Percentiles rank a stretch among this genome's conserved stretches.
phyloP scores from a whole-genome alignment of 2,329 filamentous ascomycete genomes.

The Penicillium frequentans region DNA sequence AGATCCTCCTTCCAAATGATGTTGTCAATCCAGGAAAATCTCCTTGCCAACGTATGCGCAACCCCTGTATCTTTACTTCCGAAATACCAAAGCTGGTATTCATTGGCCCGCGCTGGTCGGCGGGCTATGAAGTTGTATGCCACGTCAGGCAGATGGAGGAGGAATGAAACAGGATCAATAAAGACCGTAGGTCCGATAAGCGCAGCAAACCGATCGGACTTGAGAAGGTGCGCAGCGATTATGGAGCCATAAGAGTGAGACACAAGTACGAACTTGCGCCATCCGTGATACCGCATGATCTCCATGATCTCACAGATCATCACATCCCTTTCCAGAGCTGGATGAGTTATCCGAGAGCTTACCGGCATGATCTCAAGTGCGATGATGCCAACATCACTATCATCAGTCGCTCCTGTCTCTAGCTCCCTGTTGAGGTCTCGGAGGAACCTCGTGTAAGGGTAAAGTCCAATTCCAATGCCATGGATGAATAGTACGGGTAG shows the following conservation, averaged over 20 bases:
- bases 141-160: conserved; percentile 68
- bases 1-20: conserved; percentile 70
- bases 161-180: conserved; percentile 64
- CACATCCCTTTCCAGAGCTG: conserved; percentile 52
- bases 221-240: conserved; percentile 62
- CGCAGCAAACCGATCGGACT: conserved; percentile 48
- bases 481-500: conserved; percentile 68
- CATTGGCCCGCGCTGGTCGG: conserved; percentile 58
- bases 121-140: conserved; percentile 69
- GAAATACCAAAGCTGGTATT: conserved; percentile 71
- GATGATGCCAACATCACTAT: conserved; percentile 20
- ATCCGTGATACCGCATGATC: conserved; percentile 60
- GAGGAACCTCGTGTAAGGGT: conserved; percentile 62
- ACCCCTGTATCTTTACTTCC: conserved; percentile 67
- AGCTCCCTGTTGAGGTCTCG: conserved; percentile 41
- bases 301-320: conserved; percentile 58
- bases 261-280: conserved; percentile 59
- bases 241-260: conserved; percentile 67
- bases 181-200: conserved; percentile 42
- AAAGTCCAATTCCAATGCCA: conserved; percentile 68
- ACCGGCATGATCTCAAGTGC: conserved; percentile 65
- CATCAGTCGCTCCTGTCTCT: neutral
- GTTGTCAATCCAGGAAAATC: conserved; percentile 73
- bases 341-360: conserved; percentile 60
- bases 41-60: conserved; percentile 61